phyloP scores from a whole-genome alignment of 495 filamentous ascomycete species.

The Neurospora sp. region DNA sequence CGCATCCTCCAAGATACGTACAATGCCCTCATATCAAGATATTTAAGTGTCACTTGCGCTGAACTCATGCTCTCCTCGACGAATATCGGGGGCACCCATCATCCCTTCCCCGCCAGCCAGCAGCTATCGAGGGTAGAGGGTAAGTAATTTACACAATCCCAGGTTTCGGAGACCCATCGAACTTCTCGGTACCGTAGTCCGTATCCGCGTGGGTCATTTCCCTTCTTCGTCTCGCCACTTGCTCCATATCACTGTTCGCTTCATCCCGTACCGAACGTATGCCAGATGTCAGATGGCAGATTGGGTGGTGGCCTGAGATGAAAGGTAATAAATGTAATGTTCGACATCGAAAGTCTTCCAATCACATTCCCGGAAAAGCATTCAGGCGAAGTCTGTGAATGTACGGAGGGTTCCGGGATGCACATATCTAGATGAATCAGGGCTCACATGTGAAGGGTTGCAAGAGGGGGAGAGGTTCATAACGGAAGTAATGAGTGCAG shows the following conservation, averaged over 20 bases:
- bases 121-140: not conserved
- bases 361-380: too few species aligned
- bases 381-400: too few species aligned
- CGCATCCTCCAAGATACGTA: not conserved
- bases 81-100: not conserved
- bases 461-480: too few species aligned
- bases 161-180: not conserved
- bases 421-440: too few species aligned
- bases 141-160: not conserved
- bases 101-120: not conserved
- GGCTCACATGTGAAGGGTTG: too few species aligned
- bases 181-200: not conserved
- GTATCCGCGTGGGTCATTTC: not conserved
- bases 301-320: too few species aligned
- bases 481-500: too few species aligned
- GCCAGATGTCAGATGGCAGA: not conserved
- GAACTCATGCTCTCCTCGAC: not conserved
- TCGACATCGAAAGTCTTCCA: too few species aligned
- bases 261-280: not conserved
- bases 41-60: not conserved
- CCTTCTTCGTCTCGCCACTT: not conserved
- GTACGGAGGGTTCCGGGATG: too few species aligned
- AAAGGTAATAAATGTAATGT: too few species aligned
- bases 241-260: not conserved
- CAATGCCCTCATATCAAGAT: not conserved